A percentile compares a stretch with the other conserved stretches of the same genome.
Conservation (phyloP, 345 rosid genomes). For the Melastoma malabathricum region DNA sequence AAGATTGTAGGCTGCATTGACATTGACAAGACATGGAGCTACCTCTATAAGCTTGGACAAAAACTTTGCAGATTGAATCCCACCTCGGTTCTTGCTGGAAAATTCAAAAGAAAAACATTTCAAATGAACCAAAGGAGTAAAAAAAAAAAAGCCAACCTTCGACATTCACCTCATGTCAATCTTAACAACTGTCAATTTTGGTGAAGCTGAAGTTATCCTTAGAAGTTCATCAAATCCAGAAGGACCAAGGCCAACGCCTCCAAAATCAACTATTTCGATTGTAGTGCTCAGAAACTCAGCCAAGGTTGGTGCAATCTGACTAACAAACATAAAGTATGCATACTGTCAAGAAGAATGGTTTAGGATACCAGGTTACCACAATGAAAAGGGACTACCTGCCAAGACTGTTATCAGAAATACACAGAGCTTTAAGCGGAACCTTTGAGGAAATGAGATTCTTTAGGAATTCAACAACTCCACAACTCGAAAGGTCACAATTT, state of each 20-base stretch:
- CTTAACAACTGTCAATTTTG: slow-evolving; percentile 32
- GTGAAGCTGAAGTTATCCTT: slow-evolving; percentile 16
- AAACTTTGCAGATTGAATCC: slow-evolving; percentile 58
- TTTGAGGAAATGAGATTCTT: slow-evolving; percentile 32
- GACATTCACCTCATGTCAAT: slow-evolving; percentile 57
- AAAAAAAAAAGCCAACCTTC: slow-evolving; percentile 7
- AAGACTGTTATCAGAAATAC: slow-evolving; percentile 68
- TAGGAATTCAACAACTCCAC: slow-evolving; percentile 49
- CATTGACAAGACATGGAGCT: slow-evolving; percentile 45
- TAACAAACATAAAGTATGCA: slow-evolving; percentile 19
- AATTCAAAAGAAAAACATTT: slow-evolving; percentile 3
- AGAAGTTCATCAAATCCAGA: slow-evolving; percentile 56
- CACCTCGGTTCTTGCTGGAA: slow-evolving; percentile 79
- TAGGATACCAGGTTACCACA: not conserved
- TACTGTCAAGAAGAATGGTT: not conserved
- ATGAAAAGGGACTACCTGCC: slow-evolving; percentile 42
- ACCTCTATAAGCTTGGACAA: slow-evolving; percentile 46
- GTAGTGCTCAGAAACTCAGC: slow-evolving; percentile 28
- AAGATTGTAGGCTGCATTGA: slow-evolving; percentile 60
- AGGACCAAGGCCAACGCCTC: slow-evolving; percentile 66
- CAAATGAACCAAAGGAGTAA: not conserved
- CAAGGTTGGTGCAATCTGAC: slow-evolving; percentile 52
- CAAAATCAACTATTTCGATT: slow-evolving; percentile 44
- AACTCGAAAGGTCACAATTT: slow-evolving; percentile 58
- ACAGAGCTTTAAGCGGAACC: slow-evolving; percentile 39